Evolutionary conservation across 257 asterid genomes (phyloP), one percentile per base, ranked within the genome.

Genomic region (Ehretia macrophylla): DNA sequence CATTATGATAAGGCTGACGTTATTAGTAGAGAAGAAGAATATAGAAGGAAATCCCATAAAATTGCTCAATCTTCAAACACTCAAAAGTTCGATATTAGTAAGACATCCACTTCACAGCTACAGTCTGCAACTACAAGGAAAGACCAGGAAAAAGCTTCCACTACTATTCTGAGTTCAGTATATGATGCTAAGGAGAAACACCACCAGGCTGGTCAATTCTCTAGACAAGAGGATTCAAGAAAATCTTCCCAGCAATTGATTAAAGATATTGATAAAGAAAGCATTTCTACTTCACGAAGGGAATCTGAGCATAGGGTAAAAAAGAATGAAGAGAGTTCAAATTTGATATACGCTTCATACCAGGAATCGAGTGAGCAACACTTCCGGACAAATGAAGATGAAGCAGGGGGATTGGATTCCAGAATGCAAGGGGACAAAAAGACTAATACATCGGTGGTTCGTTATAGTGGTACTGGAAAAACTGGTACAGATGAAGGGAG

Each of bases 31-130:
- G 82, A 79, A 73, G 89, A 78, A 56, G 83, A 74, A 56, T 72
- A 71, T 60, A 62, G 67, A 70, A 79, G 68, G 63, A 68, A 65
- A 66, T 75, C 75, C 64, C 65, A 16, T 14, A 72, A 74, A 58
- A 61, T 47, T 39, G 32, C 76, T 71, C 76, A 81, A 69, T 64
- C 64, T 45, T 77, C 82, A 51, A 69, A 78, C 55, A 47, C 69
- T 60, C 86, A 75, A 70, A 85, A 80, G 60, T 44, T 68, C 65
- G 88, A 81, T 71, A 56, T 73, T 58, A 69, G 62, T 70, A 75
- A 72, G 64, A 51, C 73, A 13, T 81, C 89, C 38, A 66, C 62
- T 60, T 67, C 67, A 52, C 66, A 66, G 58, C 73, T 79, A 67
- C 69, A 48, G 73, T 64, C 77, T 53, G 88, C 76, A 60, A 65